A percentile compares a stretch with the other conserved stretches of the same genome.
Conservation (phyloP, 176 grass and related monocot genomes). For the Canna indica region DNA sequence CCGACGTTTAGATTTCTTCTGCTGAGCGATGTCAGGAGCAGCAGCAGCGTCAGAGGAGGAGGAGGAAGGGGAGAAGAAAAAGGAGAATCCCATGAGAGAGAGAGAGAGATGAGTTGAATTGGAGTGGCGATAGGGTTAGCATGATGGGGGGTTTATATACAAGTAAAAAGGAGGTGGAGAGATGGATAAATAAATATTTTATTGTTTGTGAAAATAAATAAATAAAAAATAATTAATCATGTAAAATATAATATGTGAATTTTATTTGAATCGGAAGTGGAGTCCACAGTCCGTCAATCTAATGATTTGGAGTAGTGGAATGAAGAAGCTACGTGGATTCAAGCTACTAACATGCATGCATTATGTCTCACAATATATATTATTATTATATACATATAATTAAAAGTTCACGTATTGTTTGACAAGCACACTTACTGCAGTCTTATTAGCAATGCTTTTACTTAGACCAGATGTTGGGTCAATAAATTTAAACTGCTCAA, state of each 20-base stretch:
- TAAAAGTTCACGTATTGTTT: no score
- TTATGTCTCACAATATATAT: neutral
- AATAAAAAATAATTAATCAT: no score
- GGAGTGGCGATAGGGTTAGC: neutral
- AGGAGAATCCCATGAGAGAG: constrained; percentile 9
- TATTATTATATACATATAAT: no score
- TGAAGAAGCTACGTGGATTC: neutral
- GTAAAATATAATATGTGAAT: no score
- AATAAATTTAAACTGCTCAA: no score
- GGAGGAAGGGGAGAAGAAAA: constrained; percentile 4
- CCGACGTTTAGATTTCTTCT: constrained; percentile 9
- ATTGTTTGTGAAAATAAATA: no score
- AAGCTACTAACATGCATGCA: constrained; percentile 18
- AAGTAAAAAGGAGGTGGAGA: neutral
- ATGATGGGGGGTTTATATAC: constrained; percentile 13
- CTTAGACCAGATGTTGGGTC: no score
- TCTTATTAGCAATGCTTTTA: no score
- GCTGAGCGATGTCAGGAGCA: neutral
- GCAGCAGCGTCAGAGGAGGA: neutral
- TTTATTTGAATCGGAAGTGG: neutral
- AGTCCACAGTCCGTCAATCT: constrained; percentile 11
- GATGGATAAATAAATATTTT: neutral
- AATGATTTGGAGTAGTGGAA: constrained; percentile 14
- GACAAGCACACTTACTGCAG: no score
- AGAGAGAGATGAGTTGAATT: neutral